Conservation (phyloP, 176 grass and related monocot species). For the Aechmea fasciata region DNA sequence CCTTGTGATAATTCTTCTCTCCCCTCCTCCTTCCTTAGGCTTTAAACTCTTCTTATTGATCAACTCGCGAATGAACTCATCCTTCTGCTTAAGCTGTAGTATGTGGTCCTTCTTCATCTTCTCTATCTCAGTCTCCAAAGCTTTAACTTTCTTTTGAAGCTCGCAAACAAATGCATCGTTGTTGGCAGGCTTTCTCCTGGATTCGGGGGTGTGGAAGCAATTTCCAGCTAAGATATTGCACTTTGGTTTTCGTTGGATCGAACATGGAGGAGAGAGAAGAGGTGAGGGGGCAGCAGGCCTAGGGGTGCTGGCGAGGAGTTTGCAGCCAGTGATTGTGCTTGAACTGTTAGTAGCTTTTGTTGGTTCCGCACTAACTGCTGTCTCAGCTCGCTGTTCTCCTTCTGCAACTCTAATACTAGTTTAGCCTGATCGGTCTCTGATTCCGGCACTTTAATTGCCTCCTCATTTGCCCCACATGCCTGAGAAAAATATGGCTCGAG, state of each 20-base stretch:
- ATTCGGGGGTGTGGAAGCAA: conserved; percentile 61
- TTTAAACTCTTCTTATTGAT: conserved; percentile 52
- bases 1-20: conserved; percentile 55
- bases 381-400: conserved; percentile 75
- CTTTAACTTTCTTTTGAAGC: conserved; percentile 52
- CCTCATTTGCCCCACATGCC: conserved; percentile 42
- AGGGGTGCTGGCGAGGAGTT: conserved; percentile 33
- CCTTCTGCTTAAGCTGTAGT: conserved; percentile 68
- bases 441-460: conserved; percentile 39
- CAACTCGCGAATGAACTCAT: conserved; percentile 61
- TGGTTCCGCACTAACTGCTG: conserved; percentile 70
- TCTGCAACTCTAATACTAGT: conserved; percentile 74
- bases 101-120: conserved; percentile 71
- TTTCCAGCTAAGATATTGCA: conserved; percentile 49
- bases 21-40: conserved; percentile 18
- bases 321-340: conserved; percentile 57
- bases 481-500: conserved; percentile 26
- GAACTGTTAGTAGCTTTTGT: conserved; percentile 57
- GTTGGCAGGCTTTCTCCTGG: conserved; percentile 32
- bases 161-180: conserved; percentile 30
- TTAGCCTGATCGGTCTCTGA: conserved; percentile 66
- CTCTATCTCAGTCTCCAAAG: conserved; percentile 58
- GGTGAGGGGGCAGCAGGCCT: conserved; percentile 29
- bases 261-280: conserved; percentile 37
- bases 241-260: conserved; percentile 51